Base-by-base conservation (phyloP, 2,329 filamentous ascomycete genomes). In the Penicillium sclerotiorum region DNA sequence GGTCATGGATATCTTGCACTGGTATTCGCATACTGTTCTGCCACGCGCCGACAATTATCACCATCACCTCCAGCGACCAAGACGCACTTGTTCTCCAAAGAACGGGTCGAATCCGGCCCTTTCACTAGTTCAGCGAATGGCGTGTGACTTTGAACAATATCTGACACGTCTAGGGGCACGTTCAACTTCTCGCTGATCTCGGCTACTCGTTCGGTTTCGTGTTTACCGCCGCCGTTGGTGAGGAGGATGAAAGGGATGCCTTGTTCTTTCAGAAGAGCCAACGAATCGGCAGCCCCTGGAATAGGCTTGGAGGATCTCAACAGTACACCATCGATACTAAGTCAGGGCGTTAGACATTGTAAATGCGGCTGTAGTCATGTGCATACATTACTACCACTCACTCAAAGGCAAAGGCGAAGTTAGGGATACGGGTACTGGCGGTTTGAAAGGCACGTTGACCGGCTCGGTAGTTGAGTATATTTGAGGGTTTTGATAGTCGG, bases 221-320 rank as follows among this genome's bases (percentile, higher is more conserved):
- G 83, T 65, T 88, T 90, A 50, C 94, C 94, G 35, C 94, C 94
- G 60, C 94, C 94, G 72, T 99, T 99, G 51, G 94, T 99, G 55
- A 99, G 80, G 27, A 99, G 83, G 63, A 99, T 93, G 74, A 95
- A 97, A 11, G 92, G 92, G 38, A 96, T 90, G 39, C 82, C 79
- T 64, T 91, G 80, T 39, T 80, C 73, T 60, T 91, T 84, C 17
- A 97, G 84, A 63, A 85, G 87, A 23, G 78, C 75, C 17, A 99
- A 80, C 12, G 91, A 82, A 63, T 89, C 80, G 1, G 83, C 77
- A 1, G 94, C 93, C 25, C 89, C 87, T 1, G 90, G 87, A 39
- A 97, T 85, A 3, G 89, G 85, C 55, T 86, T 83, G 4, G 88
- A 84, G 52, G 88, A 88, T 64, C 92, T 90, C 25, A 97, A 80